phyloP scores from a whole-genome alignment of 345 rosid genomes.

The Aethionema arabicum region DNA sequence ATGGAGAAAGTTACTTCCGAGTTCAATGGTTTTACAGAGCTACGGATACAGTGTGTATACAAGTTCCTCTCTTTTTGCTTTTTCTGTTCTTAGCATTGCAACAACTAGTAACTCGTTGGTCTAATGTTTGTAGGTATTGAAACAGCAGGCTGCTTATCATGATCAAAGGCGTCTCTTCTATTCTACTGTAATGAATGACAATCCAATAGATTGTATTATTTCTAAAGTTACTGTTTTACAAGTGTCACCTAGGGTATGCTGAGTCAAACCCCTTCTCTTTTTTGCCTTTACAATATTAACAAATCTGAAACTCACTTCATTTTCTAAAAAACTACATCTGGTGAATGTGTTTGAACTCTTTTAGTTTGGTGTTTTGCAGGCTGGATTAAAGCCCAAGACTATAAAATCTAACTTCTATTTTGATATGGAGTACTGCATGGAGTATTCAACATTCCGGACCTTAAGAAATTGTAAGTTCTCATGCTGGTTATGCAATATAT shows the following conservation, averaged over 20 bases:
- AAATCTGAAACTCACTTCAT: not conserved
- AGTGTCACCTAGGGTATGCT: conserved; percentile 57
- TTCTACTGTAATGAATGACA: conserved; percentile 90
- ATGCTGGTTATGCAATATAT: conserved; percentile 22
- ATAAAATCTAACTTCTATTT: conserved; percentile 61
- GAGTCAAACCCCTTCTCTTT: conserved; percentile 14
- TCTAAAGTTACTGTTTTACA: conserved; percentile 65
- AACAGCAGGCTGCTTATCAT: conserved; percentile 59
- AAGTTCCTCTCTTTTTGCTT: conserved; percentile 19
- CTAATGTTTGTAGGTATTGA: conserved; percentile 55
- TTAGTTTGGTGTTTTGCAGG: conserved; percentile 47
- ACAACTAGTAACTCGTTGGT: conserved; percentile 18
- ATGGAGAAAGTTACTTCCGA: conserved; percentile 70
- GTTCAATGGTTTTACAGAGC: conserved; percentile 96
- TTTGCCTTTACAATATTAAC: conserved; percentile 13
- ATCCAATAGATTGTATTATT: conserved; percentile 75
- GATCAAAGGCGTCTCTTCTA: conserved; percentile 76
- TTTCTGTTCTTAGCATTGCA: conserved; percentile 22
- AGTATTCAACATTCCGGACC: conserved; percentile 78
- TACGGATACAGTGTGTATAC: conserved; percentile 75
- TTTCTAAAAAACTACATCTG: conserved; percentile 14
- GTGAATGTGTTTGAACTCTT: not conserved
- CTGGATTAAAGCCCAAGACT: conserved; percentile 43
- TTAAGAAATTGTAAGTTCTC: conserved; percentile 52
- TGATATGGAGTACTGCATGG: conserved; percentile 92